Evolutionary conservation across 495 filamentous ascomycete species (phyloP), one percentile per base, ranked within the genome.

Genomic region (Trichoderma asperelloides): DNA sequence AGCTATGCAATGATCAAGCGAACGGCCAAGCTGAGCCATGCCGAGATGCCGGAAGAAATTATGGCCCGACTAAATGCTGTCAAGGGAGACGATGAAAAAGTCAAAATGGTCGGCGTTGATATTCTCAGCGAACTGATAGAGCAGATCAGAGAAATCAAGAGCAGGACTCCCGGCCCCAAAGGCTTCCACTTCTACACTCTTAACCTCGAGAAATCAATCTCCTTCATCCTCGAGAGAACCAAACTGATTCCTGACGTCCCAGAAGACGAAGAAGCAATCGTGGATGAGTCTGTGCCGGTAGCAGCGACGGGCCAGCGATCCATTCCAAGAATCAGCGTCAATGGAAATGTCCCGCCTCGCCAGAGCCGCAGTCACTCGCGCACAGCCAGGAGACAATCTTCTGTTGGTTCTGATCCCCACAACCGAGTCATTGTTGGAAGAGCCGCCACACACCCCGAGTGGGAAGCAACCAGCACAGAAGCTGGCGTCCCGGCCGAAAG

Each of bases 161-260:
- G 74, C 70, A 74, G 76, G 70, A 77, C 76, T 16, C 79, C 82
- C 3, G 80, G 82, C 2, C 87, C 85, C 15, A 82, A 86, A 66
- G 95, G 95, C 16, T 97, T 97, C 79, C 95, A 98, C 72, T 98
- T 98, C 79, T 98, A 97, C 71, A 98, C 96, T 0, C 79, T 98
- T 40, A 98, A 98, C 76, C 81, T 98, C 13, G 95, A 98, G 74
- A 98, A 98, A 77, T 91, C 91, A 2, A 92, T 98, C 4, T 89
- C 93, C 0, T 96, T 97, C 71, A 91, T 98, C 66, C 77, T 98
- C 5, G 94, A 98, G 78, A 79, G 89, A 55, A 91, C 88, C 57
- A 80, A 90, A n/a, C 85, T 98, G 27, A 95, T 98, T 66, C 89
- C 79, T 33, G 73, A 74, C 18, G 72, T 71, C 41, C 74, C 67